Base-by-base conservation (phyloP, 2,329 filamentous ascomycete genomes). In the Torrubiellomyces zombiae region DNA sequence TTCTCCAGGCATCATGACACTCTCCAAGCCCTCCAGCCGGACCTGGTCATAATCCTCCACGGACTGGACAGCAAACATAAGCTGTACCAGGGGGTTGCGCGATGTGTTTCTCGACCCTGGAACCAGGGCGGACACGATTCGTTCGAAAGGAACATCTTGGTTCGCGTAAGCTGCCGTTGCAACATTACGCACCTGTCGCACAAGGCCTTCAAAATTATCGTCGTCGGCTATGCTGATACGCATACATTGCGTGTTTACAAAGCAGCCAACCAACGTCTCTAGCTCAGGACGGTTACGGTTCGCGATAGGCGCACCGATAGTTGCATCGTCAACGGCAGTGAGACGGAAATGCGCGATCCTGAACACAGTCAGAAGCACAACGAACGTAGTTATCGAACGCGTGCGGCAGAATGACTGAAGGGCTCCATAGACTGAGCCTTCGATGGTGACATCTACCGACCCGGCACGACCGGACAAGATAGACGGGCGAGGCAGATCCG, bases 171-270 rank as follows among this genome's bases (percentile, higher is more conserved):
- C 21, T 7, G n/a, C 9, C 13, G 13, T 13, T 15, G 21, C 13
- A 6, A 15, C 16, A 15, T 13, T 6, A 10, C 21, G 21, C 6
- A 23, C 21, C 13, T 14, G 21, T 9, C 21, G 21, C 6, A 23
- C 21, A 7, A 23, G 7, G 11, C 7, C 9, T n/a, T 23, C 13
- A n/a, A 23, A 23, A 9, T 6, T 23, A 14, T 23, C 21, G n/a
- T 23, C 11, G 9, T 15, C n/a, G 21, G 10, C 5, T 9, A 23
- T 14, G 10, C 13, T 9, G 11, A 23, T 23, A 6, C 21, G 11
- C n/a, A 43, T 38, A 12, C 41, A 43, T 18, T 44, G 41, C 0
- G 31, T 31, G 13, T 40, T 42, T 17, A 41, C 41, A 10, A 43
- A 43, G 30, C 37, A 39, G 1, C 38, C 41, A 7, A 42, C 31